These are phyloP conservation scores for Sporothrix mexicana DNA, from an alignment of 2,329 filamentous ascomycete species.

Conservation along the genomic window DNA sequence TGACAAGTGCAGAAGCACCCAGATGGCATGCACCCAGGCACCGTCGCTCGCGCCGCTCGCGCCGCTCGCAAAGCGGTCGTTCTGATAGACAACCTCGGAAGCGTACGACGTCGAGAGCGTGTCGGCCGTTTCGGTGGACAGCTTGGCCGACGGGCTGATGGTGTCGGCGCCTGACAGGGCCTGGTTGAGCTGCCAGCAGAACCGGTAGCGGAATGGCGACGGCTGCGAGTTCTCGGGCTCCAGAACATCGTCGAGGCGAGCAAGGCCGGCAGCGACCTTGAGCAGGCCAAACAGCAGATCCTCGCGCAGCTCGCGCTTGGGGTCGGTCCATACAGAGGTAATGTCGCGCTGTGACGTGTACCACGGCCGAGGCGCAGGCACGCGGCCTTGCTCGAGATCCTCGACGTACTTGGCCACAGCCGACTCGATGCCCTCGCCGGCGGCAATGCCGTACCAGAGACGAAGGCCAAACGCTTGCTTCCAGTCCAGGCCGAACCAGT, in stretches of 20 bases:
- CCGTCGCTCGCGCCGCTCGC: conserved; percentile 58
- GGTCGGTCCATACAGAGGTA: conserved; percentile 60
- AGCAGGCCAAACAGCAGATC: conserved; percentile 88
- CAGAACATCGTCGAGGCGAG: conserved; percentile 71
- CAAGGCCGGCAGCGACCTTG: conserved; percentile 73
- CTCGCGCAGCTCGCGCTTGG: conserved; percentile 60
- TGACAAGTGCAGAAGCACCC: conserved; percentile 78
- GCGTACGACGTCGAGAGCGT: conserved; percentile 56
- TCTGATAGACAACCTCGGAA: conserved; percentile 35
- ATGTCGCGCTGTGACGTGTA: conserved; percentile 65
- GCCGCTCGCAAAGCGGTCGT: conserved; percentile 57
- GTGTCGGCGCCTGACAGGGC: conserved; percentile 60
- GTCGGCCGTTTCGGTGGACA: conserved; percentile 71
- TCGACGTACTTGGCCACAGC: conserved; percentile 76
- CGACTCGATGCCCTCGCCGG: conserved; percentile 70
- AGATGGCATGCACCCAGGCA: conserved; percentile 73
- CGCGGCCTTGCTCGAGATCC: conserved; percentile 73
- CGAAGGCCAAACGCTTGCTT: conserved; percentile 89
- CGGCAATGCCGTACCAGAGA: conserved; percentile 81
- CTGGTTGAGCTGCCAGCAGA: conserved; percentile 85
- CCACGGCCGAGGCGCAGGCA: conserved; percentile 75
- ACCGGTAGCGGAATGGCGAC: conserved; percentile 73
- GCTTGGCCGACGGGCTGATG: conserved; percentile 48
- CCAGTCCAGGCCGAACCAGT: conserved; percentile 88
- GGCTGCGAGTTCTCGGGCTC: conserved; percentile 78